Percentiles rank a stretch among this genome's conserved stretches.
phyloP scores from a whole-genome alignment of 805 yeast genomes.

The Saccharomycopsis sp. region DNA sequence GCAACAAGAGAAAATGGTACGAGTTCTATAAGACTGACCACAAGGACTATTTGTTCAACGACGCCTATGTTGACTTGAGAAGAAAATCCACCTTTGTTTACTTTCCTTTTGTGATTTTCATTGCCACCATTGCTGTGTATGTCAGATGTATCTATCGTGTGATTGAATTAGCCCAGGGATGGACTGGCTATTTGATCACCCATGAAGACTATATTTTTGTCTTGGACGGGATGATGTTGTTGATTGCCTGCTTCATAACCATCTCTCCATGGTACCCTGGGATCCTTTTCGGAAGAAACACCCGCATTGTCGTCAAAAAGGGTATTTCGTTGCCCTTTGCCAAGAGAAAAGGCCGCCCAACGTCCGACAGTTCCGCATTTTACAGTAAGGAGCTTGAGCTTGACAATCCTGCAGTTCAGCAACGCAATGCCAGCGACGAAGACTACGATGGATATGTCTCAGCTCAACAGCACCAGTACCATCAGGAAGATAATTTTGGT shows the following conservation, averaged over 20 bases:
- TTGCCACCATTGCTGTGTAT: slow-evolving; percentile 47
- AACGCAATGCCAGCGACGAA: not conserved
- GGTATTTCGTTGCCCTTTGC: not conserved
- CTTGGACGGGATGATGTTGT: slow-evolving; percentile 58
- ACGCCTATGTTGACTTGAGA: slow-evolving; percentile 33
- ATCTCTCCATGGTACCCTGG: slow-evolving; percentile 60
- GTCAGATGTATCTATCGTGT: slow-evolving; percentile 69
- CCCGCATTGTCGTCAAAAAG: slow-evolving; percentile 23
- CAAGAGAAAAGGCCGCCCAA: not conserved
- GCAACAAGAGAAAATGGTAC: not conserved
- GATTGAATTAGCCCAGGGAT: slow-evolving; percentile 65
- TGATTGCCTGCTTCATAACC: slow-evolving; percentile 39
- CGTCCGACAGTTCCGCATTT: not conserved
- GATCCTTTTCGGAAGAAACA: slow-evolving; percentile 37
- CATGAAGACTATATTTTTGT: slow-evolving; percentile 54
- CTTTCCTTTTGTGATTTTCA: slow-evolving; percentile 40
- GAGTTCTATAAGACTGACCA: slow-evolving; percentile 3
- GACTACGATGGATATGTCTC: not conserved
- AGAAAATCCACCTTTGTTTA: slow-evolving; percentile 31
- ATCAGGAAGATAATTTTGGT: not conserved
- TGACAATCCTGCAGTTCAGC: not conserved
- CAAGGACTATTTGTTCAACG: slow-evolving; percentile 28
- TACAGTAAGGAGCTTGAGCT: not conserved
- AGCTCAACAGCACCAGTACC: not conserved
- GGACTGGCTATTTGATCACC: slow-evolving; percentile 58